Evolutionary conservation across 305 asterid species (phyloP).

Genomic region (Plantago lanceolata): DNA sequence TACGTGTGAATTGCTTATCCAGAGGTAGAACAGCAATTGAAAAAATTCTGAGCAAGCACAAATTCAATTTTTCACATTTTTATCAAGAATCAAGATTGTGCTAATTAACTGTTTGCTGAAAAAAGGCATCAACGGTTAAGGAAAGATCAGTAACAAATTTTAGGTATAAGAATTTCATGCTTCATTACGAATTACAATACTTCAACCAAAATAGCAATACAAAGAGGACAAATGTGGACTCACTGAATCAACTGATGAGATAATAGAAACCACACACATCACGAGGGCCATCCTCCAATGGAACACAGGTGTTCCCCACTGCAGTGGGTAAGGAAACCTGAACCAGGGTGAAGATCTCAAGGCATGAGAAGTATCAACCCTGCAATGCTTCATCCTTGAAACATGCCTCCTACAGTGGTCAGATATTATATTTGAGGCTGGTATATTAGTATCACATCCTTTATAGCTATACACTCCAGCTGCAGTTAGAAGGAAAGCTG

Average conservation of each 20-base stretch:
- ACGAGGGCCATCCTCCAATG: constrained; percentile 90
- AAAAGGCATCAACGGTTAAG: too few species aligned
- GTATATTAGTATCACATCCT: constrained; percentile 76
- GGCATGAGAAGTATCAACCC: constrained; percentile 87
- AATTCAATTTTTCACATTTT: background rate
- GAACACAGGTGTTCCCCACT: constrained; percentile 92
- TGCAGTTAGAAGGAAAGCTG: constrained; percentile 76
- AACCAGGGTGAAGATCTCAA: constrained; percentile 83
- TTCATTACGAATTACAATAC: too few species aligned
- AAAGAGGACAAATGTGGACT: constrained; percentile 31
- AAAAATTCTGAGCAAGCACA: background rate
- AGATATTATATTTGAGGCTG: constrained; percentile 71
- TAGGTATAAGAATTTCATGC: too few species aligned
- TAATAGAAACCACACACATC: constrained; percentile 89
- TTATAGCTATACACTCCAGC: constrained; percentile 71
- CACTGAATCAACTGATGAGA: constrained; percentile 91
- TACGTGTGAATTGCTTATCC: background rate
- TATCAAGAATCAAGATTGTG: too few species aligned
- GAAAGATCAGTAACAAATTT: too few species aligned
- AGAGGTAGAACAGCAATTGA: background rate
- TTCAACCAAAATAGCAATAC: background rate
- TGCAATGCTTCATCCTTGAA: constrained; percentile 74
- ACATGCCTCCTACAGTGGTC: constrained; percentile 84
- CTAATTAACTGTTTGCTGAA: too few species aligned
- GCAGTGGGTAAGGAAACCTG: constrained; percentile 91